A percentile compares a stretch with the other conserved stretches of the same genome.
Evolutionary conservation across 1,139 yeast genomes (phyloP).

Genomic region (Scheffersomyces segobiensis): DNA sequence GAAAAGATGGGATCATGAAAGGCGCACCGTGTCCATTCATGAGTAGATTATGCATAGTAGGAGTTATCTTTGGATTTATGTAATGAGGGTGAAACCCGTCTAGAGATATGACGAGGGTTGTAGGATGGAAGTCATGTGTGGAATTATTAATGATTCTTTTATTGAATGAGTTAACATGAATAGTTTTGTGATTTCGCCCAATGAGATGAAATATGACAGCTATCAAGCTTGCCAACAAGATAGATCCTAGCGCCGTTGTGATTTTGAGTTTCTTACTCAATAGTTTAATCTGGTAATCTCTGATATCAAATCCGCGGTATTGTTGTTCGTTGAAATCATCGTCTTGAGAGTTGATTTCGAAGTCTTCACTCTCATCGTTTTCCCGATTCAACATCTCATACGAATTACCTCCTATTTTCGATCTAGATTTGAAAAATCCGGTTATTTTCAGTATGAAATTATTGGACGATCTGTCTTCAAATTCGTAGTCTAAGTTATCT

Average conservation of each 20-base stretch:
- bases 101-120: conserved; percentile 74
- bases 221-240: conserved; percentile 7
- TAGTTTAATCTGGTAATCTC: conserved; percentile 29
- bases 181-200: neutral
- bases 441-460: neutral
- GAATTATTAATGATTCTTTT: conserved; percentile 52
- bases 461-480: neutral
- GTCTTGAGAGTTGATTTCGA: conserved; percentile 7
- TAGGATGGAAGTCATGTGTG: conserved; percentile 70
- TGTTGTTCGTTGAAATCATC: conserved; percentile 9
- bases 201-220: conserved; percentile 8
- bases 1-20: conserved; percentile 83
- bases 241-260: conserved; percentile 4
- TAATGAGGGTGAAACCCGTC: conserved; percentile 95
- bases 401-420: neutral
- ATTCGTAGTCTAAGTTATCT: conserved; percentile 25
- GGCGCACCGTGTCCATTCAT: conserved; percentile 68
- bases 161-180: neutral
- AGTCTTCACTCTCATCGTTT: conserved; percentile 7
- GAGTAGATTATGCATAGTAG: conserved; percentile 62
- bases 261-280: conserved; percentile 18
- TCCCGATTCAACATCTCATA: conserved; percentile 11
- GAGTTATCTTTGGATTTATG: conserved; percentile 66
- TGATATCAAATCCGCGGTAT: conserved; percentile 16
- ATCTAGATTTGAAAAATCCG: neutral